phyloP scores from a whole-genome alignment of 495 filamentous ascomycete genomes.

The Daldinia vernicosa region DNA sequence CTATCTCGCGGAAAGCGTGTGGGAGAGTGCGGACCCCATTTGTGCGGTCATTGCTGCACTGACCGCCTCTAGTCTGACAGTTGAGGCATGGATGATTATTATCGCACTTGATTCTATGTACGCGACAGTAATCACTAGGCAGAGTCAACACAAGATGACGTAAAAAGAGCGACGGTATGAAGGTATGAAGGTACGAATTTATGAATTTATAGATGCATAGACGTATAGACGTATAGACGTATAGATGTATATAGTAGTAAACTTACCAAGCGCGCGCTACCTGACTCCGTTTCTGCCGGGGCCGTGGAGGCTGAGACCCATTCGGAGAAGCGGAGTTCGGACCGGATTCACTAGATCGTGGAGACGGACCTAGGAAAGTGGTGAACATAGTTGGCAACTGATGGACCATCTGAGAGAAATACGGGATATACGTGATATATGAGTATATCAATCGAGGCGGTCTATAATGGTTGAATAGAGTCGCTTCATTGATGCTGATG shows the following conservation, averaged over 20 bases:
- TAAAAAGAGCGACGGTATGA: background rate
- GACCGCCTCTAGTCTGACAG: conserved; percentile 53
- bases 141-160: background rate
- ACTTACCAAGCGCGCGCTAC: conserved; percentile 30
- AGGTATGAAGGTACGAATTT: background rate
- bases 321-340: conserved; percentile 18
- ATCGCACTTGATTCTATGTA: conserved; percentile 59
- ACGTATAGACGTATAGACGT: background rate
- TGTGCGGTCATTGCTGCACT: conserved; percentile 50
- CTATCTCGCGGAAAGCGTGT: conserved; percentile 54
- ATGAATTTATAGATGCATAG: background rate
- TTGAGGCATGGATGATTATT: conserved; percentile 55
- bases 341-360: conserved; percentile 10
- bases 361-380: conserved; percentile 8
- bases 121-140: conserved; percentile 59
- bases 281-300: conserved; percentile 32
- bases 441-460: background rate
- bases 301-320: conserved; percentile 15
- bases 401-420: background rate
- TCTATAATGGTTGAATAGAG: background rate
- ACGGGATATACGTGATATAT: background rate
- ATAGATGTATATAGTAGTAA: background rate
- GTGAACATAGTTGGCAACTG: conserved; percentile 18
- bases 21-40: conserved; percentile 48
- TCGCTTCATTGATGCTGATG: background rate